Percentiles rank a stretch among this genome's conserved stretches.
These are phyloP conservation scores for Lichtheimia ramosa DNA, from an alignment of 371 early-diverging fungal genomes.

Conservation along the genomic window DNA sequence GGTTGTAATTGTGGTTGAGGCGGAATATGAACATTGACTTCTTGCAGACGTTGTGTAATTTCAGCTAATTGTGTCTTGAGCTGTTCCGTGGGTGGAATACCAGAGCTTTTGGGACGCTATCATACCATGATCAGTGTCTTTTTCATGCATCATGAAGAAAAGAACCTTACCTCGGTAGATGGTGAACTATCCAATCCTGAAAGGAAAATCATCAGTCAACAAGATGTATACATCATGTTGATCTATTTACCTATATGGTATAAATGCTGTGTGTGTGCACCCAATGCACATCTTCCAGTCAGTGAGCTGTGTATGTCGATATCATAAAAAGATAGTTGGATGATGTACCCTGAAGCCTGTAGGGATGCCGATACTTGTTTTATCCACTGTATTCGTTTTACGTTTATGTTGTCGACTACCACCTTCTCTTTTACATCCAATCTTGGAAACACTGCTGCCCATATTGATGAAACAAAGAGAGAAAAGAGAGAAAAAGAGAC, in stretches of 20 bases:
- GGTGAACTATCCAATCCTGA: too few species aligned
- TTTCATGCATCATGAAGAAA: too few species aligned
- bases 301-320: too few species aligned
- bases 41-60: conserved; percentile 10
- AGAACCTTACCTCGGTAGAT: too few species aligned
- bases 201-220: too few species aligned
- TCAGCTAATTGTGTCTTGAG: conserved; percentile 13
- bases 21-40: background rate
- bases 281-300: too few species aligned
- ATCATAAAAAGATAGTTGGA: too few species aligned
- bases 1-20: background rate
- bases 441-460: conserved; percentile 34
- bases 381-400: conserved; percentile 19
- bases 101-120: background rate
- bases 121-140: too few species aligned
- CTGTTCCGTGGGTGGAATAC: conserved; percentile 6
- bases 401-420: conserved; percentile 11
- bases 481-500: background rate
- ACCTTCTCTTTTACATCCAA: conserved; percentile 13
- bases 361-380: conserved; percentile 29
- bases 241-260: conserved; percentile 35
- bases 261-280: conserved; percentile 21
- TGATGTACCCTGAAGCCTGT: conserved; percentile 34
- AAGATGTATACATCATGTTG: too few species aligned
- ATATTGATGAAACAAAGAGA: conserved; percentile 11